Evolutionary conservation across 2,329 filamentous ascomycete genomes (phyloP).

Genomic region (Venturia carpophila): DNA sequence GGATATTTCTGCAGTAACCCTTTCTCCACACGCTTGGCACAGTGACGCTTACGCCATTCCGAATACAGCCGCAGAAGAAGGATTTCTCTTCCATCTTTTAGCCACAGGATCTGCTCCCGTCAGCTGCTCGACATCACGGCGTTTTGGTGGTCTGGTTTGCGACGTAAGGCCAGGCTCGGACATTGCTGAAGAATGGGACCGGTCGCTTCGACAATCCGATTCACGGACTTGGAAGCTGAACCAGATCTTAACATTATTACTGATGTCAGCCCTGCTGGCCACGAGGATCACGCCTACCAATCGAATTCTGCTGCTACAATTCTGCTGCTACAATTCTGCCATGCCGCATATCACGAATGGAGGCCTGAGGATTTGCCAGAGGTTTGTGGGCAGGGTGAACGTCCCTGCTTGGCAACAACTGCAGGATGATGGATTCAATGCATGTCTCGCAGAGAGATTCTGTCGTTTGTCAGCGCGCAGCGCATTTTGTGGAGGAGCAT

Average conservation of each 20-base stretch:
- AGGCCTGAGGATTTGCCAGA: neutral
- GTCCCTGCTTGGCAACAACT: neutral
- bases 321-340: neutral
- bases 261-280: conserved; percentile 8
- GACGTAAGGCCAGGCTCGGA: neutral
- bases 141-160: neutral
- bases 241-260: neutral
- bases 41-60: neutral
- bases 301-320: neutral
- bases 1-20: conserved; percentile 2
- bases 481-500: neutral
- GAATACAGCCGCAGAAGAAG: neutral
- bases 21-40: conserved; percentile 3
- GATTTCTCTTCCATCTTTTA: neutral
- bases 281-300: neutral
- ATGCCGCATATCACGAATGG: conserved; percentile 5
- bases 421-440: conserved; percentile 1
- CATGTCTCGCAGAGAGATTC: neutral
- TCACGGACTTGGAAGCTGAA: neutral
- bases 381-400: neutral
- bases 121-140: neutral
- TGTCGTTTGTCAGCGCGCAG: neutral
- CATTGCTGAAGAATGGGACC: neutral
- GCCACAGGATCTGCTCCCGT: conserved; percentile 9
- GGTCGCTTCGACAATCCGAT: neutral